These are phyloP conservation scores for Cladophialophora psammophila DNA, from an alignment of 2,329 filamentous ascomycete species.

Conservation along the genomic window DNA sequence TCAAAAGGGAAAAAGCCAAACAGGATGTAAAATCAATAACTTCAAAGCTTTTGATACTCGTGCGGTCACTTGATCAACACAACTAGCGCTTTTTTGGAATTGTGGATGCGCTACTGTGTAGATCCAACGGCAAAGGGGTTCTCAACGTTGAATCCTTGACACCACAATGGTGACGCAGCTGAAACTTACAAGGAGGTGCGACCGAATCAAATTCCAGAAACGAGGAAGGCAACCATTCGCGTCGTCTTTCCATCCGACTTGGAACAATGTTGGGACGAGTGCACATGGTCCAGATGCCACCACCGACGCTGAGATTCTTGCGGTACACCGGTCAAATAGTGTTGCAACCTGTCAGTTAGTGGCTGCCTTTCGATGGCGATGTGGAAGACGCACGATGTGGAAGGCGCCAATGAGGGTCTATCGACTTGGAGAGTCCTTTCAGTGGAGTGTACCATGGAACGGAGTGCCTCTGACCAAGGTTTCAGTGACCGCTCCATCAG, in stretches of 20 bases:
- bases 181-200: not conserved
- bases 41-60: not conserved
- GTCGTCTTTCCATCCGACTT: not conserved
- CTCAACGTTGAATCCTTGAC: not conserved
- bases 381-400: not conserved
- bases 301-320: not conserved
- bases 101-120: not conserved
- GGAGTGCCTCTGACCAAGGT: not conserved
- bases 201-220: not conserved
- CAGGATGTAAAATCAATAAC: not conserved
- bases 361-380: not conserved
- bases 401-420: not conserved
- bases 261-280: not conserved
- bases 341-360: not conserved
- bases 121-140: not conserved
- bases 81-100: not conserved
- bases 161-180: not conserved
- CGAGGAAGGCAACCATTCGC: not conserved
- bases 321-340: not conserved
- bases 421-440: not conserved
- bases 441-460: not conserved
- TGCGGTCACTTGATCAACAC: not conserved
- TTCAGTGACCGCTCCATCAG: not conserved
- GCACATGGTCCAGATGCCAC: not conserved
- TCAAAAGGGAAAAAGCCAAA: not conserved